These are phyloP conservation scores for Santalum album DNA, from an alignment of 164 flowering plant species.

Conservation along the genomic window DNA sequence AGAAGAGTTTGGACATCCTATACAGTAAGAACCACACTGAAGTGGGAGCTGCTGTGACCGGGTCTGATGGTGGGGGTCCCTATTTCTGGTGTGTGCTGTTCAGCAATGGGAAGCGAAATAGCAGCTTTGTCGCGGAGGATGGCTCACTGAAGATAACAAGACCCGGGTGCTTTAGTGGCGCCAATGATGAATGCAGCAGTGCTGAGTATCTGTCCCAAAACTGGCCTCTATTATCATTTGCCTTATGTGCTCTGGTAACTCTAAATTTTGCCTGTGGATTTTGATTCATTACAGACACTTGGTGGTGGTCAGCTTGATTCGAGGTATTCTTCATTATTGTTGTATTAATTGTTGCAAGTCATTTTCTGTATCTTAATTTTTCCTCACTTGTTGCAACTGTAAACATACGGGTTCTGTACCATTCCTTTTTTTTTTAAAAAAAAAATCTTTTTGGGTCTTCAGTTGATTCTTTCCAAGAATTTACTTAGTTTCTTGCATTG, in stretches of 20 bases:
- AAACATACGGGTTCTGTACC: no score
- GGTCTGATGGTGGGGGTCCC: conserved; percentile 72
- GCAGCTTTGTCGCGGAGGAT: not conserved
- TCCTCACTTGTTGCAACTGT: no score
- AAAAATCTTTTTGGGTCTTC: no score
- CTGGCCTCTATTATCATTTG: conserved; percentile 16
- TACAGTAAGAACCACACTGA: conserved; percentile 70
- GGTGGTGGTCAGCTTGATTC: conserved; percentile 1
- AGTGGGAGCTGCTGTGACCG: conserved; percentile 84
- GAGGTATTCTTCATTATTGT: not conserved
- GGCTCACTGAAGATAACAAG: not conserved
- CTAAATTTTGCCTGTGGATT: conserved; percentile 25
- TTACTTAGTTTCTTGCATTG: no score
- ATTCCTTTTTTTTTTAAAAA: no score
- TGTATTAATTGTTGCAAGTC: not conserved
- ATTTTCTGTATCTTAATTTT: no score
- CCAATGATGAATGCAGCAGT: not conserved
- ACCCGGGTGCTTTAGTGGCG: not conserved
- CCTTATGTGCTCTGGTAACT: conserved; percentile 22
- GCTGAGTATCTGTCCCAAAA: conserved; percentile 17
- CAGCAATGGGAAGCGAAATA: conserved; percentile 29
- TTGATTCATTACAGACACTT: conserved; percentile 11
- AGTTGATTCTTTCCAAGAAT: no score
- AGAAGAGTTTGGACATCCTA: conserved; percentile 53
- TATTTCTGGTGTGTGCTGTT: conserved; percentile 94